Evolutionary conservation across 106 monocot genomes (phyloP), one percentile per base, ranked within the genome.

Genomic region (Dioscorea alata): DNA sequence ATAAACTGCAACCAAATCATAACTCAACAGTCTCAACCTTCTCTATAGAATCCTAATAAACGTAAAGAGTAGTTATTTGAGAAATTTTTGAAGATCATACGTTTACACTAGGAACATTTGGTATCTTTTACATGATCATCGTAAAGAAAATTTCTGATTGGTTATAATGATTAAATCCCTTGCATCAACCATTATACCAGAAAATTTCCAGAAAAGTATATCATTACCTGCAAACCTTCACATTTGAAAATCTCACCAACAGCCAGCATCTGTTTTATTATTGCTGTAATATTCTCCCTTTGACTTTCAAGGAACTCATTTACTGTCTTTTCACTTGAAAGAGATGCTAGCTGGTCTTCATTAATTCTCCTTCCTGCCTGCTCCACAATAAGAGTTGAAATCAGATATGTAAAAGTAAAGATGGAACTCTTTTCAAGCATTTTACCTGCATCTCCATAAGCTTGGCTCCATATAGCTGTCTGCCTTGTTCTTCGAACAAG

Each of bases 401-500:
- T 59, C 12, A 77, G 24, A 70, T 61, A 57, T 49, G 48, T 13
- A 64, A 60, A 82, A 71, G n/a, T 35, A 65, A 67, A 9, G 4
- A 15, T 34, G 60, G 51, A 48, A 69, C 49, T 23, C 48, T 57
- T 1, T 18, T 12, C 21, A 42, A 5, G 35, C 62, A 21, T 49
- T 68, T 70, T 69, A 92, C 97, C 89, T 99, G 97, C 58, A 99
- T 57, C 61, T 99, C 76, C 35, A 99, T 60, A 49, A 99, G 89
- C 63, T 90, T 82, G 48, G 89, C 92, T 50, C 84, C 97, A 77
- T 92, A 99, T 61, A 99, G 73, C 69, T 99, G 85, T 60, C 89
- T 84, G 32, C 97, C 97, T 90, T 97, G 97, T 73, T 97, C 97
- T 83, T 97, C 92, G 70, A 92, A 87, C 70, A 97, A 64, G 53